Conservation (phyloP, 116 monocot genomes). For the Trichopus zeylanicus region DNA sequence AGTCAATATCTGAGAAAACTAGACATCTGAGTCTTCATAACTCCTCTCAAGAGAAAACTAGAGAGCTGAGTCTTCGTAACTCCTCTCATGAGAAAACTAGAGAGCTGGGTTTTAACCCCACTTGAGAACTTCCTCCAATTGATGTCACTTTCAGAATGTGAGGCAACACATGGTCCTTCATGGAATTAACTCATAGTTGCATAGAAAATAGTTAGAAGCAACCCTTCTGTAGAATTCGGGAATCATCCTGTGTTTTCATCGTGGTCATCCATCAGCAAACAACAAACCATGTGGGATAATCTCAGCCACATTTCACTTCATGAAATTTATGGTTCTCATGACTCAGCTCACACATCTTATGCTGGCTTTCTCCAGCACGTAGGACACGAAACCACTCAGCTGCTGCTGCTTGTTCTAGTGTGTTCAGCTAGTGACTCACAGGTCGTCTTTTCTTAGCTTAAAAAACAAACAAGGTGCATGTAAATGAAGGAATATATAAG, state of each 20-base stretch:
- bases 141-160: neutral
- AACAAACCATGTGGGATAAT: neutral
- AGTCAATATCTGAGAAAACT: no score
- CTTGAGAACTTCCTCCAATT: neutral
- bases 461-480: no score
- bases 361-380: neutral
- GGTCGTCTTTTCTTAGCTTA: no score
- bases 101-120: neutral
- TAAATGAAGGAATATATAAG: no score
- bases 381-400: neutral
- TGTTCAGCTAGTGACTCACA: no score
- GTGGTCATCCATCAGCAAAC: neutral
- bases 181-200: neutral
- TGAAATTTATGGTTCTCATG: neutral
- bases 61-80: no score
- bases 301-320: conserved; percentile 3
- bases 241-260: neutral
- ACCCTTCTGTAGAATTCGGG: neutral
- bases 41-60: no score
- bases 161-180: neutral
- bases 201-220: neutral
- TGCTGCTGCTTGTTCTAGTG: neutral
- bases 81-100: neutral
- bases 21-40: no score
- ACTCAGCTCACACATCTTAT: neutral